Base-by-base conservation (phyloP, 805 yeast genomes). In the Saccharomycopsis synnaedendra region DNA sequence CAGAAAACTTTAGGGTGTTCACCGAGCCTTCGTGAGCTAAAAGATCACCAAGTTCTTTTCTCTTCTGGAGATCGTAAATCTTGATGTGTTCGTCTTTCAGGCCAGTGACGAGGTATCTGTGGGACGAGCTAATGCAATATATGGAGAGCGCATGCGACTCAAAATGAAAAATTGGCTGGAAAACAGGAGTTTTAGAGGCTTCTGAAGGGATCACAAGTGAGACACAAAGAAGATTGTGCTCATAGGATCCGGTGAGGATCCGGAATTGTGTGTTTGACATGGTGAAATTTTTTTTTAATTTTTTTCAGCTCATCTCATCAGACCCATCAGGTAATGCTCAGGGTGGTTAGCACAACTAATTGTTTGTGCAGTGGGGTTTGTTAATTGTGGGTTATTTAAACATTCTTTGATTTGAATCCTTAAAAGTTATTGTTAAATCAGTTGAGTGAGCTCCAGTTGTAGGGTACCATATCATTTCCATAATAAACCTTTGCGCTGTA, bases 31-130 rank as follows among this genome's bases (percentile, higher is more conserved):
- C 80, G 59, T 93, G 98, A 44, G 86, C 84, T 58, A 90, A 67
- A 48, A 93, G 66, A 1, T 94, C 86, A 7, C 98, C 98, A 50
- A 93, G 70, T 63, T 93, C 98, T 58, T 87, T 87, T 59, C 98
- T 76, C 60, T 85, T 87, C 59, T 88, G 96, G 53, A 93, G 69
- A 66, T 93, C 98, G 62, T 93, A 93, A 11, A 93, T 85, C 57
- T 95, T 79, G 50, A 93, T 88, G 61, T 86, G 95, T 63, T 93
- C 97, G 62, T 93, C 98, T 61, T 90, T 90, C 3, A 95, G 81
- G 3, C 97, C 98, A 3, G 95, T 84, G 3, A 88, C 97, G 39
- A 93, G 68, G 60, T 87, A 88, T 58, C 96, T 71, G 57, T 77
- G 82, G 32, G 93, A 85, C 27, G 80, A 69, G 54, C 90, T 96